Evolutionary conservation across 164 flowering plant genomes (phyloP).

Genomic region (Umbilicus rupestris): DNA sequence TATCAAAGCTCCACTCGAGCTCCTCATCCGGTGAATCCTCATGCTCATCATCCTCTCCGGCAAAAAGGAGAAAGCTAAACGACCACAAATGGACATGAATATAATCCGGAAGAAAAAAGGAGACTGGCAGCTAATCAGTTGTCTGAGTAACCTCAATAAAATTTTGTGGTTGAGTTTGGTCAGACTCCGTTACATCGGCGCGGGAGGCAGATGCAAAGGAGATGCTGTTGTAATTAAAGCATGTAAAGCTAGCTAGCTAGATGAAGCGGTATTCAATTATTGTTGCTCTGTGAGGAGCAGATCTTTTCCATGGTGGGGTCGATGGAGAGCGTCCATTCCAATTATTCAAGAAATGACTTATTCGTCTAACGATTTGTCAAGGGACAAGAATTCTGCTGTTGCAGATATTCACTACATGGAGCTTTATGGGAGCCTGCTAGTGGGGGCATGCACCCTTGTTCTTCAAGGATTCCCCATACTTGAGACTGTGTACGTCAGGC

Average conservation of each 20-base stretch:
- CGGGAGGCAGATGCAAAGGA: not conserved
- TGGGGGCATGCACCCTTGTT: not conserved
- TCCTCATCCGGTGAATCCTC: not conserved
- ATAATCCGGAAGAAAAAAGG: not conserved
- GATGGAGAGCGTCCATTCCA: slow-evolving; percentile 3
- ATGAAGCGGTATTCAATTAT: slow-evolving; percentile 3
- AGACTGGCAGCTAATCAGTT: not conserved
- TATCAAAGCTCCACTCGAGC: not conserved
- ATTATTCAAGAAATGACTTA: slow-evolving; percentile 3
- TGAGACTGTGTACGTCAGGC: not conserved
- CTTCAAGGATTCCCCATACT: not conserved
- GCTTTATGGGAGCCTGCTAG: not conserved
- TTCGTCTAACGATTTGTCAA: not conserved
- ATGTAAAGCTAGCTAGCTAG: not conserved
- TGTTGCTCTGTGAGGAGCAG: not conserved
- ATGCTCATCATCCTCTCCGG: not conserved
- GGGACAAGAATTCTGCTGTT: slow-evolving; percentile 6
- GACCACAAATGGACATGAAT: not conserved
- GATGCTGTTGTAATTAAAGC: not conserved
- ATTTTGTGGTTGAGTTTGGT: not conserved
- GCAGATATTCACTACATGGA: not conserved
- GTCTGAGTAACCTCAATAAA: not conserved
- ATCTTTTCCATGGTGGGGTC: not conserved
- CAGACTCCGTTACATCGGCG: slow-evolving; percentile 3
- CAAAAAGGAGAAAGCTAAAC: slow-evolving; percentile 2